Base-by-base conservation (phyloP, 208 protist species). In the Angomonas ambiguus region DNA sequence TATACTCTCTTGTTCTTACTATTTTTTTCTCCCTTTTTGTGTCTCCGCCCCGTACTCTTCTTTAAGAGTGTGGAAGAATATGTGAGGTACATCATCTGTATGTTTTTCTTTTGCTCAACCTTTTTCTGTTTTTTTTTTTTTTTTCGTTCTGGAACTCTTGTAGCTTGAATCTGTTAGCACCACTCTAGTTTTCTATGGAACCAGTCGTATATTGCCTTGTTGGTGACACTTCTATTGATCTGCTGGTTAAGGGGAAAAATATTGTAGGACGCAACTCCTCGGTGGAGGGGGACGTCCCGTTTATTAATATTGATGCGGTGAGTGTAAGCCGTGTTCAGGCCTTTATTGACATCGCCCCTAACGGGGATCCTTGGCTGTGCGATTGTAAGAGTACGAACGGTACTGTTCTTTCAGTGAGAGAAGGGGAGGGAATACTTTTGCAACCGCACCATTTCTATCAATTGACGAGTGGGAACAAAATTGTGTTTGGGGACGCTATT, bases 351-450 rank as follows among this genome's bases (percentile, higher is more conserved):
- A 62, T 96, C 1, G 76, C 69, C 16, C 38, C 77, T 5, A 96
- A 96, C 65, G 87, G 85, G 0, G 91, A 96, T 57, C 87, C 82
- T 30, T 96, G 91, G 88, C 48, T 96, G 13, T 69, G 62, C 25
- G 91, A 96, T 71, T 91, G 83, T 71, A 79, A 83, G 35, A 94
- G 87, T 33, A 96, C 91, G 1, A 96, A 96, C 76, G 91, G 91
- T 13, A 96, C 91, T 1, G 84, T 83, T 60, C 35, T 94, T 18
- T 64, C 82, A 28, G 56, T 88, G 11, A 71, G 72, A 25, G 59
- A 66, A 0, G 87, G 90, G 1, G 57, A 74, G 0, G 86, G 87
- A 0, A 69, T 86, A 20, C 82, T 83, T 3, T 72, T 96, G 5
- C 77, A 92, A 57, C 77, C 78, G 0, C 72, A 91, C 30, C 69